Evolutionary conservation across 495 filamentous ascomycete species (phyloP), one percentile per base, ranked within the genome.

Genomic region (Neurospora intermedia): DNA sequence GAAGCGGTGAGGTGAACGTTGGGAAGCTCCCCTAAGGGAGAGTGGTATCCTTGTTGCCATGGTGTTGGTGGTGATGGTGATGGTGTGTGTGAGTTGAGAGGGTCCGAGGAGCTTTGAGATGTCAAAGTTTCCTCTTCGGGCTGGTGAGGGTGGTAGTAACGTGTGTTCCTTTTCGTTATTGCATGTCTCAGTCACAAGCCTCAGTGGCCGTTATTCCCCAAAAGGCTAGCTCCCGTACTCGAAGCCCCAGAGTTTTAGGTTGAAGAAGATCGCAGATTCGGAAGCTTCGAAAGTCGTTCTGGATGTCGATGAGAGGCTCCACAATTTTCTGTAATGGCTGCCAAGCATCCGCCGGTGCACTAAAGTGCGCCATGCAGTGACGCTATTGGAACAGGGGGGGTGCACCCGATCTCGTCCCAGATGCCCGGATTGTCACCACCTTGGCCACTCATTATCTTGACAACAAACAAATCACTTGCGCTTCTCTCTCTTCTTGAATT

Each of bases 1-100:
- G 74, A 18, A 27, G n/a, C 62, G 42, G 40, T 69, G 9, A 4
- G 69, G 27, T 41, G 48, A 13, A 11, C 20, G 20, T 69, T 35
- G 23, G 41, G 38, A 31, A 38, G 70, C 69, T 23, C 31, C 45
- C 73, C 73, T 66, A 3, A 23, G 31, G 11, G 54, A 62, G 23
- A 75, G 45, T 39, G 71, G 35, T 11, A 72, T 31, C 15, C 75
- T 71, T 27, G 70, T 62, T 20, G 75, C 73, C 75, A 77, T 76
- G 54, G 54, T 70, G 72, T 71, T 16, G 62, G 10, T 27, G 27
- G 6, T 45, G 39, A 27, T 70, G n/a, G 10, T 27, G 27, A 3
- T 45, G 39, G 69, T 70, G n/a, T 38, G 45, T 2, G 31, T 18
- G 70, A 71, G 70, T 31, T 71, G 18, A 45, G 38, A 45, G 69